Conservation (phyloP, 2,329 filamentous ascomycete species). For the Hypocrella siamensis region DNA sequence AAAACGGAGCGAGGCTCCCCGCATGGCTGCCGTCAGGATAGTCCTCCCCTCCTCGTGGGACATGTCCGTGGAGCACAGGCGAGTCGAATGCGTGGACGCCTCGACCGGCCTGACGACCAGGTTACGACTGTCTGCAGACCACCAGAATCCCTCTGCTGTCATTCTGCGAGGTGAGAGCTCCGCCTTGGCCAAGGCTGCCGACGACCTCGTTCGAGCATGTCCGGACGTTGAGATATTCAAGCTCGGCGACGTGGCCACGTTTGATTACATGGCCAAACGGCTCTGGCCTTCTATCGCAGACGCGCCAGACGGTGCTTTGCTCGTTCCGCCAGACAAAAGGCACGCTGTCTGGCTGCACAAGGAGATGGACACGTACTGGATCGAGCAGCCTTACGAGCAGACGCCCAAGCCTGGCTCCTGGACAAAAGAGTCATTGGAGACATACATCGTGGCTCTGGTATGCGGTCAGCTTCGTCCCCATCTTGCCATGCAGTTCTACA, state of each 20-base stretch:
- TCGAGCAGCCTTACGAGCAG: constrained; percentile 19
- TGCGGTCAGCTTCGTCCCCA: constrained; percentile 19
- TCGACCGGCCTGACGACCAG: constrained; percentile 16
- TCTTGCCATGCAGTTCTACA: constrained; percentile 19
- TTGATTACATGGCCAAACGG: constrained; percentile 18
- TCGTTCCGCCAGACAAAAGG: constrained; percentile 7
- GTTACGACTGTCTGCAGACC: constrained; percentile 18
- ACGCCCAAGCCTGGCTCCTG: constrained; percentile 23
- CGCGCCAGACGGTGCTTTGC: constrained; percentile 10
- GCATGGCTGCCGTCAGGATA: constrained; percentile 20
- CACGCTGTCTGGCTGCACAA: constrained; percentile 19
- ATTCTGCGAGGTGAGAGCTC: constrained; percentile 16
- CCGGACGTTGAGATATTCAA: constrained; percentile 17
- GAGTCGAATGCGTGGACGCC: constrained; percentile 18
- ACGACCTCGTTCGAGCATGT: constrained; percentile 16
- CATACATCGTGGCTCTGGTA: constrained; percentile 25
- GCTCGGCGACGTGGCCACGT: constrained; percentile 18
- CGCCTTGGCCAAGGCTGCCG: constrained; percentile 16
- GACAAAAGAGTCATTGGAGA: constrained; percentile 24
- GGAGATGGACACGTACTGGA: constrained; percentile 14
- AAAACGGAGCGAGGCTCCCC: constrained; percentile 12
- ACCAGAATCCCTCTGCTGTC: constrained; percentile 13
- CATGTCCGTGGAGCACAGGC: constrained; percentile 17
- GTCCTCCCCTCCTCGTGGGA: constrained; percentile 18
- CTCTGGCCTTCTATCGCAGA: constrained; percentile 19